phyloP scores from a whole-genome alignment of 78 protist species.

The Dictyostelium capitatum region DNA sequence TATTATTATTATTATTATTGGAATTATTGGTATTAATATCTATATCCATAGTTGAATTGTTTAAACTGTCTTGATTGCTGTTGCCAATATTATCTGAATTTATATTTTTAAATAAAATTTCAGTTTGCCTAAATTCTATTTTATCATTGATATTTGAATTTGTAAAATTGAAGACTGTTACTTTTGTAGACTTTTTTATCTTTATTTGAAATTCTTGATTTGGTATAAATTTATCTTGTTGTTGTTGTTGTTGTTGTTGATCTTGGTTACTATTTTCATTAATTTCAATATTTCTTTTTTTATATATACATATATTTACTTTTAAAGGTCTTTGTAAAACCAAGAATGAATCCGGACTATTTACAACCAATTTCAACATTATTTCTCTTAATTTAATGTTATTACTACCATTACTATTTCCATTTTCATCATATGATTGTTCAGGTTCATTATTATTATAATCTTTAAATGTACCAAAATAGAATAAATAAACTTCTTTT shows the following conservation, averaged over 20 bases:
- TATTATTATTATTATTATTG: not conserved
- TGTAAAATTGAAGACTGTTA: slow-evolving; percentile 15
- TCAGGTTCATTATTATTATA: not conserved
- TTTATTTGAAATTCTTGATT: slow-evolving; percentile 25
- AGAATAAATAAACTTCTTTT: slow-evolving; percentile 26
- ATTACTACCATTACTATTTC: not conserved
- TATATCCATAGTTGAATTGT: not conserved
- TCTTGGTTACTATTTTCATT: not conserved
- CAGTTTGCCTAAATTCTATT: not conserved
- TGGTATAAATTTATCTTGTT: not conserved
- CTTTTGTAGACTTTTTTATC: slow-evolving; percentile 27
- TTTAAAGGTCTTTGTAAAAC: slow-evolving; percentile 11
- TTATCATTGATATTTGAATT: not conserved
- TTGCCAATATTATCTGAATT: not conserved
- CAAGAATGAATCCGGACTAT: not conserved
- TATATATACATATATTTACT: not conserved
- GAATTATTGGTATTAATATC: not conserved
- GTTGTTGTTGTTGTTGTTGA: too few relatives aligned
- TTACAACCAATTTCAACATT: not conserved
- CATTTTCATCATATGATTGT: not conserved
- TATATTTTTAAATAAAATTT: not conserved
- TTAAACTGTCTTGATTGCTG: not conserved
- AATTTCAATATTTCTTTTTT: not conserved
- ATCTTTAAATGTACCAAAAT: not conserved
- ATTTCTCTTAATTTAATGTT: slow-evolving; percentile 9